Base-by-base conservation (phyloP, 371 early-diverging fungal species). In the Mortierella sp. region DNA sequence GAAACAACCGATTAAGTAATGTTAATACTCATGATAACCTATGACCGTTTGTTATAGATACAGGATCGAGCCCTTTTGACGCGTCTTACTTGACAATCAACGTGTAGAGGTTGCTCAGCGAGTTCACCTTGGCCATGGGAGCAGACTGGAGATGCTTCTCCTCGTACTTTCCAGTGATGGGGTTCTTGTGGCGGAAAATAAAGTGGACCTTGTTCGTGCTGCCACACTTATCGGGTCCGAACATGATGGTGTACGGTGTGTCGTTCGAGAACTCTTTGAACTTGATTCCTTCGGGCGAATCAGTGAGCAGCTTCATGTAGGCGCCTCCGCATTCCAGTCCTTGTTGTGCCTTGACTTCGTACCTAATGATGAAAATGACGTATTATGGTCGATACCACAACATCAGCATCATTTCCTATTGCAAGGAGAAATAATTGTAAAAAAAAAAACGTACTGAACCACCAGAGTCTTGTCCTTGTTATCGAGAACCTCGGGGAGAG, bases 241-340 rank as follows among this genome's bases (percentile, higher is more conserved):
- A 93, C 94, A 92, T 98, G 84, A 99, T 92, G 60, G 95, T 95
- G 49, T 81, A 80, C 11, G 83, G 82, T 32, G 73, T 73, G 27
- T 78, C 63, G 37, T 76, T 81, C 54, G 92, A 86, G 59, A 83
- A 83, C 56, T 81, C 80, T 34, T 78, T 79, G 59, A 76, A 79
- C 50, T 80, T 76, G 65, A 83, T 79, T 24, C 72, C 79, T 32
- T 84, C 59, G 88, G 80, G 78, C 1, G 72, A 68, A 37, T 76
- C 67, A 5, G 82, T 78, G 51, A 76, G 79, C 55, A 99, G 89
- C 89, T 99, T 99, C 59, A 96, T 79, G 82, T 99, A 99, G 27
- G 97, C 97, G 42, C 99, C 99, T 67, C 97, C 98, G 84, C 99
- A 99, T 67, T 96, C 95, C 60, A 97, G 86, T 43, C 89, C 90